These are phyloP conservation scores for Combretum micranthum DNA, from an alignment of 345 rosid genomes.

Conservation along the genomic window DNA sequence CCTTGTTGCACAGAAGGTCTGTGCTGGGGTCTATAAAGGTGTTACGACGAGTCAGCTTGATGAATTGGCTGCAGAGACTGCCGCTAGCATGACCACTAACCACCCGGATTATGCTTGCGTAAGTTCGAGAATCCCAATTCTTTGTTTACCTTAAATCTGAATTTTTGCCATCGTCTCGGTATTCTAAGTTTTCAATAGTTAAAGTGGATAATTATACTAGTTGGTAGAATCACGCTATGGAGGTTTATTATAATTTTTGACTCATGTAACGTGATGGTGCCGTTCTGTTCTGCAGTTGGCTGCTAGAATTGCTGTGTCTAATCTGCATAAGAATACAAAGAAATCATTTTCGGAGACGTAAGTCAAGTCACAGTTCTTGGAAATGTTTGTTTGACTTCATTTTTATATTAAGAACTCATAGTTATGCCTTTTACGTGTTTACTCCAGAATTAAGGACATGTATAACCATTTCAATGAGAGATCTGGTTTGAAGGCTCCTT, in stretches of 20 bases:
- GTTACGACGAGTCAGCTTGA: conserved; percentile 97
- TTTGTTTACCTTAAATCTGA: too few species aligned
- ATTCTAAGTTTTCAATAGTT: too few species aligned
- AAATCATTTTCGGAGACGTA: conserved; percentile 95
- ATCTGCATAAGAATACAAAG: conserved; percentile 93
- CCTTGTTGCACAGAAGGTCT: conserved; percentile 95
- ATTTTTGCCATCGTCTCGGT: too few species aligned
- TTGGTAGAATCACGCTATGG: neutral
- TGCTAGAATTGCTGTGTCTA: conserved; percentile 94
- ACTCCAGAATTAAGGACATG: conserved; percentile 77
- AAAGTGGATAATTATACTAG: too few species aligned
- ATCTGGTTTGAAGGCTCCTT: conserved; percentile 71
- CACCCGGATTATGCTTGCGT: conserved; percentile 98
- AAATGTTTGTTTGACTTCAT: neutral
- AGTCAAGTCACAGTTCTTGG: conserved; percentile 13
- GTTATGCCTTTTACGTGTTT: conserved; percentile 4
- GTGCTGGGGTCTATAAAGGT: conserved; percentile 95
- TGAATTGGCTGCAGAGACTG: conserved; percentile 96
- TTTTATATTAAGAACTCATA: neutral
- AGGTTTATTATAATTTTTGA: neutral
- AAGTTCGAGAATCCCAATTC: conserved; percentile 14
- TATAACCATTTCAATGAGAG: conserved; percentile 62
- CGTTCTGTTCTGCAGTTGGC: conserved; percentile 58
- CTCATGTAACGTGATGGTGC: neutral
- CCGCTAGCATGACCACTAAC: conserved; percentile 89